Evolutionary conservation across 2,329 filamentous ascomycete species (phyloP), one percentile per base, ranked within the genome.

Genomic region (Nothopassalora personata): DNA sequence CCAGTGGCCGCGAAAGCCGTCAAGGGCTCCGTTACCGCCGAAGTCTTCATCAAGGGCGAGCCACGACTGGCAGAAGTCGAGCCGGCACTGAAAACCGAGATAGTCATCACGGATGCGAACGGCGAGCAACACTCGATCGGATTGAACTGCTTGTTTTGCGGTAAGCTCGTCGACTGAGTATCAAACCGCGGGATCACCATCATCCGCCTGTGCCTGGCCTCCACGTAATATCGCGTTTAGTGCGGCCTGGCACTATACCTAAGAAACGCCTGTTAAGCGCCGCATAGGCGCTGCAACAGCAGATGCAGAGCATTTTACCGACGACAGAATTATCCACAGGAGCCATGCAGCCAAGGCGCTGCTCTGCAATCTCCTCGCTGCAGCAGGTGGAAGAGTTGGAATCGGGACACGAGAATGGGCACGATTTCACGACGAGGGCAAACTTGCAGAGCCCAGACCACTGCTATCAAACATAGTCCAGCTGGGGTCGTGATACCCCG

Each of bases 131-230:
- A 64, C 19, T 59, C 64, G 23, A 59, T 67, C 59, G 55, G 64
- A 18, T 59, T 73, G 36, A 52, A 60, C n/a, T 73, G 71, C 55
- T 57, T 73, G 27, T 59, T 67, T 28, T 72, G 70, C 60, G 58
- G 54, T 8, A 58, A 58, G 39, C 54, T 61, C 19, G 60, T 72
- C 51, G 60, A 65, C 50, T 65, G 59, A 65, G 7, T 5, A 34
- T 28, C 5, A 11, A 18, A 3, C 13, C 39, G 5, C 39, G 39
- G 39, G 15, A 43, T 18, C 1, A 7, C 15, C 39, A n/a, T 15
- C n/a, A 15, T 18, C 39, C 39, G 13, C 39, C 39, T 4, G 39
- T n/a, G 39, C 39, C 4, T 43, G 39, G 48, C 27, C 10, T 51
- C 27, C 27, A 47, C 48, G 1, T 5, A 46, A 18, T n/a, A 46